Base-by-base conservation (phyloP, 2,329 filamentous ascomycete genomes). In the Beauveria sp. region DNA sequence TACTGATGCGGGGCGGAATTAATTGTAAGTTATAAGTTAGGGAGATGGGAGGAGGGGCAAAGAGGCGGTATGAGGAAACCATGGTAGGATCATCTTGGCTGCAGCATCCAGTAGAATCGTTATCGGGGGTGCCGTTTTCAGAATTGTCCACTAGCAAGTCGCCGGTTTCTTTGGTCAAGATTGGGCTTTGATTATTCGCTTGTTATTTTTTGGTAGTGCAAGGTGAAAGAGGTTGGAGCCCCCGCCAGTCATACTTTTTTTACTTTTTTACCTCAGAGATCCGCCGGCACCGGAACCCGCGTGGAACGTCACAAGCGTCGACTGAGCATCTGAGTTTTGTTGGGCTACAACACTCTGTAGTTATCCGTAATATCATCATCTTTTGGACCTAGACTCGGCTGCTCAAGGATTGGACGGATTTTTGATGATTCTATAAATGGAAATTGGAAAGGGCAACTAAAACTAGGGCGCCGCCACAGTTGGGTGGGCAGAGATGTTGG, bases 241-340 rank as follows among this genome's bases (percentile, higher is more conserved):
- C 31, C 31, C 12, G 31, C 31, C 31, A 34, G 12, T 18, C 49
- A 51, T n/a, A 31, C 14, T 14, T 51, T 51, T 38, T 34, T 20
- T 20, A 3, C 18, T 24, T 22, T 12, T 22, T 14, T 38, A n/a
- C 22, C n/a, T 46, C 3, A 24, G 26, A n/a, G n/a, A n/a, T 57
- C 43, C 26, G 54, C 54, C 54, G 54, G 54, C 54, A 57, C 54
- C 54, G 55, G 55, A 50, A 50, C 55, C 45, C 31, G 20, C 20
- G 2, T 28, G 28, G 43, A 7, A 38, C 7, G 45, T 58, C 55
- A 58, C 55, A 42, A 58, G 55, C 55, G 50, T 31, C 16, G 6
- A 28, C 12, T 14, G 31, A 14, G 31, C 31, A 34, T 14, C 31
- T 34, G 10, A 12, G 10, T 34, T 12, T 20, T 28, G 24, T 42